Base-by-base conservation (phyloP, 805 yeast genomes). In the Ogataea corticis region DNA sequence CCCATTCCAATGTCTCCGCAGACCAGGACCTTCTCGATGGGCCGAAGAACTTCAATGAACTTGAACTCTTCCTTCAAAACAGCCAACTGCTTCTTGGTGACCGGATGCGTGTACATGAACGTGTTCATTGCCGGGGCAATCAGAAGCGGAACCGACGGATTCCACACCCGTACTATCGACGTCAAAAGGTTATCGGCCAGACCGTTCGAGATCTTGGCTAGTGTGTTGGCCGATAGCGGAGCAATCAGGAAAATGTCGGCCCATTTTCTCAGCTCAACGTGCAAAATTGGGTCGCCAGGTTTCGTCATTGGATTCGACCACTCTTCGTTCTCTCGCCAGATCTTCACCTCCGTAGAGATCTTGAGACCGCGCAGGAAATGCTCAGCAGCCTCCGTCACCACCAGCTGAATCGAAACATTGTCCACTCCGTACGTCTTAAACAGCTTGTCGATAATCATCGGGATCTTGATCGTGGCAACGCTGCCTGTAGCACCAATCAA, bases 1-100 rank as follows among this genome's bases (percentile, higher is more conserved):
- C 99, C 98, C 89, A 94, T 86, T n/a, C 98, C 98, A 45, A 94
- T 90, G 57, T 92, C 98, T 50, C 99, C 98, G 69, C 91, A 89
- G 33, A 45, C 96, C 89, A 60, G 86, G 82, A 92, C 96, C 66
- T 92, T 92, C 65, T 92, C 99, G 18, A 90, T 89, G 0, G 99
- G 99, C 63, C 84, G 85, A 61, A 94, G 75, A n/a, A 92, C 81
- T 54, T 89, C 96, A 51, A 92, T 84, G 92, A 95, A 92, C 29
- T 92, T 88, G 94, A 94, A 91, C 53, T 90, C 96, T 52, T 89
- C 96, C 38, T 79, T 77, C 45, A 92, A 79, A 29, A 85, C 71
- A 48, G 80, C 75, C 50, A 92, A 70, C 52, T 92, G 97, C 53
- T 87, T 80, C 62, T 85, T 87, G 1, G 98, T 92, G 36, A 90